Base-by-base conservation (phyloP, 164 flowering plant genomes). In the Nymphaea colorata region DNA sequence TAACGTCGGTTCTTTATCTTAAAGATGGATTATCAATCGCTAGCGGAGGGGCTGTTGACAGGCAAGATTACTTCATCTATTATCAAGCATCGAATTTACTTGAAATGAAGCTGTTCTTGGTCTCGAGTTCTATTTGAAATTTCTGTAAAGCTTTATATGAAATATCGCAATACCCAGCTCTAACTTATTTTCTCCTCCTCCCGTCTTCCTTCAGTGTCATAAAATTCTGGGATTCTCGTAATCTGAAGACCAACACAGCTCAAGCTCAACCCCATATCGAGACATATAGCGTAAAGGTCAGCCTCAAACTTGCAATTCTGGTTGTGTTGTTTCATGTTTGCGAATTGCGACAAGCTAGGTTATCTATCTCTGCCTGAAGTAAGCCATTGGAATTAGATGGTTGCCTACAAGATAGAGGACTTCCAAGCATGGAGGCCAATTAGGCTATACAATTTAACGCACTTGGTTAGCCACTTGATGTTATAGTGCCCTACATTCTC, bases 181-280 rank as follows among this genome's bases (percentile, higher is more conserved):
- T 25, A 25, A 25, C 36, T 25, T 25, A 0, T 25, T 25, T 25
- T 25, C 36, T 1, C 36, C 36, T 25, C 14, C 42, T 36, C 14
- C 18, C 43, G 14, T 25, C 68, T 55, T 44, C 43, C 78, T 82
- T 67, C 85, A 94, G 99, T 73, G 75, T 81, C 25, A 74, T 94
- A 17, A 94, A 94, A 72, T 90, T 94, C 73, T 94, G 99, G 99
- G 99, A 94, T 72, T 75, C 83, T 1, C 82, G 99, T 70, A 82
- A 84, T 69, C 76, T 87, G 59, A 88, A 86, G 76, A 66, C 72
- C 60, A 78, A 75, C 55, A 67, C 82, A 18, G 74, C 82, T 44
- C 88, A 87, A 73, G 75, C 90, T 41, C 75, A 75, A 60, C 89
- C 91, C 18, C 68, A 74, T 70, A 57, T 77, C 2, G 72, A 78